phyloP scores from a whole-genome alignment of 2,329 filamentous ascomycete genomes.

The Monilinia fructicola region DNA sequence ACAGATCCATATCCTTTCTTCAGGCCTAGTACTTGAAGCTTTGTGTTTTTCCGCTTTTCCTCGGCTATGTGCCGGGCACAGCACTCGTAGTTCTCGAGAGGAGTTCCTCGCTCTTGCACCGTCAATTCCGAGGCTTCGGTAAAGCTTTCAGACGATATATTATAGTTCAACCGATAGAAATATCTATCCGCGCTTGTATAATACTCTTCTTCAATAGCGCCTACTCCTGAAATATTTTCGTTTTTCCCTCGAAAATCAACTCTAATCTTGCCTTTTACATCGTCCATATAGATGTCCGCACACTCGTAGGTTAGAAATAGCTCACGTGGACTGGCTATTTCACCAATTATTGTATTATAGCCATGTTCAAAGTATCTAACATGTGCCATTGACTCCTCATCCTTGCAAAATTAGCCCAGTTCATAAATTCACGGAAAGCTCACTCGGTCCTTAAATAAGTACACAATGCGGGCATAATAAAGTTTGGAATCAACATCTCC shows the following conservation, averaged over 20 bases:
- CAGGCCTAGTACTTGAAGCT: neutral
- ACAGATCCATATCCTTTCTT: neutral
- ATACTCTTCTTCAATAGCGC: constrained; percentile 12
- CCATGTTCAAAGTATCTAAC: constrained; percentile 30
- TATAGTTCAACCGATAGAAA: constrained; percentile 26
- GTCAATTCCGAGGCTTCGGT: constrained; percentile 2
- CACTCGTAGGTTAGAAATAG: constrained; percentile 28
- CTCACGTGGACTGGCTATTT: constrained; percentile 27
- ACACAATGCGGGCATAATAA: neutral
- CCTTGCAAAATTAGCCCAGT: neutral
- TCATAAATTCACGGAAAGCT: neutral
- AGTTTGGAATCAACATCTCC: neutral
- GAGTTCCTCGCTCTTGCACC: neutral
- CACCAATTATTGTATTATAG: constrained; percentile 20
- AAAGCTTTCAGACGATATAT: constrained; percentile 11
- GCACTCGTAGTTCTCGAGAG: neutral
- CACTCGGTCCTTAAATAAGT: neutral
- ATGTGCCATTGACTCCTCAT: constrained; percentile 24
- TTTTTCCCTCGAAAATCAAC: constrained; percentile 23
- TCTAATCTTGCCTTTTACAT: constrained; percentile 27
- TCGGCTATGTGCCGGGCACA: neutral
- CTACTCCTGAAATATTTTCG: neutral
- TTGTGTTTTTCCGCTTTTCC: neutral
- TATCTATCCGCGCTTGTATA: constrained; percentile 14
- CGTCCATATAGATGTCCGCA: constrained; percentile 15